phyloP scores from a whole-genome alignment of 495 filamentous ascomycete species.

The Talaromyces borbonicus region DNA sequence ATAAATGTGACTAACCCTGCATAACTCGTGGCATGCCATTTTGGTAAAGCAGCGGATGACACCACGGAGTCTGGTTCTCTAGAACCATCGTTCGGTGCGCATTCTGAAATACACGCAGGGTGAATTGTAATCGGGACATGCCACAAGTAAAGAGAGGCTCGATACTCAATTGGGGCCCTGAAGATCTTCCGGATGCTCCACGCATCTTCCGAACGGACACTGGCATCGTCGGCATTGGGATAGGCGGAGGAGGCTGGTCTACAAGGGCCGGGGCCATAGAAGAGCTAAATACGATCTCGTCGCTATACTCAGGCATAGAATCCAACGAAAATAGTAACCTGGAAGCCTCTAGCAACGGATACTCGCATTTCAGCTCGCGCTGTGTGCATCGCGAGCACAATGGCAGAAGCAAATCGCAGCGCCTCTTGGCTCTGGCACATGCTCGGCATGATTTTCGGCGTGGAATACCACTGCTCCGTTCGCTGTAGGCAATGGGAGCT shows the following conservation, averaged over 20 bases:
- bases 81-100: constrained; percentile 37
- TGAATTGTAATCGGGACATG: constrained; percentile 31
- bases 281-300: background rate
- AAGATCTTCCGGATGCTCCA: background rate
- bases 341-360: constrained; percentile 17
- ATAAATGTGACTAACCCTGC: constrained; percentile 26
- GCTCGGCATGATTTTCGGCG: constrained; percentile 41
- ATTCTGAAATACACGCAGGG: constrained; percentile 30
- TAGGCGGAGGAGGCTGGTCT: background rate
- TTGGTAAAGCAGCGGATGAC: constrained; percentile 36
- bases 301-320: background rate
- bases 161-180: background rate
- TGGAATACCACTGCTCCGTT: constrained; percentile 20
- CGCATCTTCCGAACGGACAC: background rate
- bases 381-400: constrained; percentile 37
- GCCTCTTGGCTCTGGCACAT: constrained; percentile 44
- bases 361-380: constrained; percentile 32
- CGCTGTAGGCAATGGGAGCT: background rate
- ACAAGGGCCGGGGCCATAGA: background rate
- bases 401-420: constrained; percentile 39
- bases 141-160: constrained; percentile 10
- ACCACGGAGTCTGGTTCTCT: constrained; percentile 39
- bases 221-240: background rate
- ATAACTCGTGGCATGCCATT: constrained; percentile 36
- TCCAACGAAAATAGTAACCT: background rate